Evolutionary conservation across 2,329 filamentous ascomycete species (phyloP), one percentile per base, ranked within the genome.

Genomic region (Cladosporium velox): DNA sequence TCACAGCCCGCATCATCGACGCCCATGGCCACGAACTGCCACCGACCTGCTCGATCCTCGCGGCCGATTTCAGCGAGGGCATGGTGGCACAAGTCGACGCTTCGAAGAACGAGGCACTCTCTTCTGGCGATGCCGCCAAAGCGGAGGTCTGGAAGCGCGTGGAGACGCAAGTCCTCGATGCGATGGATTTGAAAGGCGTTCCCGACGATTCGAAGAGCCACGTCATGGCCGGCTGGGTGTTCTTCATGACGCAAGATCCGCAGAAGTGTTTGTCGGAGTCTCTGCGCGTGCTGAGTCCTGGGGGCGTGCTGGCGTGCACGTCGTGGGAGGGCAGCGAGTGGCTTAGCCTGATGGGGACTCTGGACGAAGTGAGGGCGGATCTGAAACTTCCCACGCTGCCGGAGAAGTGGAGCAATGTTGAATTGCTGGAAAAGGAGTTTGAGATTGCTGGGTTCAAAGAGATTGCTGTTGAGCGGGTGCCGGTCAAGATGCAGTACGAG

Each of bases 171-270:
- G 68, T 74, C 1, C 62, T 70, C 52, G 69, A 77, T 66, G 73
- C 75, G 10, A 74, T 68, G 70, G 68, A 75, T 26, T 38, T 77
- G 34, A 34, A 65, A 28, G 68, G 66, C 18, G 67, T 77, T 2
- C 11, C 55, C 0, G 69, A 72, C 38, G 69, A 41, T 1, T 72
- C 69, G 12, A 59, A 69, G 47, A 73, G 71, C 41, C 75, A 77
- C 61, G 70, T 76, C 18, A 69, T 72, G 3, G 75, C 75, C 15
- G 73, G 74, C n/a, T 69, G 68, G 67, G 73, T 77, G 1, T 77
- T 73, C 60, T 77, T 76, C 69, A 72, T 76, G 70, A 72, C 70
- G 12, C 66, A 69, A 1, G 67, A 72, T 24, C 72, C 74, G 14
- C 61, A 64, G 57, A 74, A 72, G 47, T 72, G 70, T 26, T 64